Evolutionary conservation across 306 rosid genomes (phyloP).

Genomic region (Dryas drummondii): DNA sequence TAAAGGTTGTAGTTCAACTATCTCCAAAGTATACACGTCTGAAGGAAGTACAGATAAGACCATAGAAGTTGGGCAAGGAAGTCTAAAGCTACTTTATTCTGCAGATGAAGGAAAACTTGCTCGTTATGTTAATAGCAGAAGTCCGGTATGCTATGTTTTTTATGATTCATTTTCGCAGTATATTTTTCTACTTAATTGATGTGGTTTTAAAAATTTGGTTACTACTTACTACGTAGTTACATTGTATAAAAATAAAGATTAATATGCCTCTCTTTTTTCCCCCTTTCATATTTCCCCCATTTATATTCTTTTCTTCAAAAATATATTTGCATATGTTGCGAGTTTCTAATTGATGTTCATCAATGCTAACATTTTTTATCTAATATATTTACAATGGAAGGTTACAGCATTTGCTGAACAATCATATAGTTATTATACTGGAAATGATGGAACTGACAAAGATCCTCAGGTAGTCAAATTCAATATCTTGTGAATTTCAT

Average conservation of each 20-base stretch:
- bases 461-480: conserved; percentile 36
- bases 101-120: conserved; percentile 52
- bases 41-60: conserved; percentile 33
- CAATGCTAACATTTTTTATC: neutral
- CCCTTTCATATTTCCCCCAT: neutral
- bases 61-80: conserved; percentile 65
- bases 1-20: conserved; percentile 48
- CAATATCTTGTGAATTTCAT: neutral
- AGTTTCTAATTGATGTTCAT: conserved; percentile 8
- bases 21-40: conserved; percentile 32
- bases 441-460: conserved; percentile 40
- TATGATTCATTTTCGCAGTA: conserved; percentile 17
- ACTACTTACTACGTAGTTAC: neutral
- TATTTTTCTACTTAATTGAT: neutral
- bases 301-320: neutral
- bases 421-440: conserved; percentile 43
- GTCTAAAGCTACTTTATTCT: conserved; percentile 65
- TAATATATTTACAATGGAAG: conserved; percentile 20
- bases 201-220: neutral
- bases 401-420: conserved; percentile 34
- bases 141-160: conserved; percentile 44
- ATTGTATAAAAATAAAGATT: neutral
- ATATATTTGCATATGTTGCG: neutral
- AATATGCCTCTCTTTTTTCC: neutral
- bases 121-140: conserved; percentile 51